Conservation (phyloP, 345 rosid species). For the Corymbia maculata region DNA sequence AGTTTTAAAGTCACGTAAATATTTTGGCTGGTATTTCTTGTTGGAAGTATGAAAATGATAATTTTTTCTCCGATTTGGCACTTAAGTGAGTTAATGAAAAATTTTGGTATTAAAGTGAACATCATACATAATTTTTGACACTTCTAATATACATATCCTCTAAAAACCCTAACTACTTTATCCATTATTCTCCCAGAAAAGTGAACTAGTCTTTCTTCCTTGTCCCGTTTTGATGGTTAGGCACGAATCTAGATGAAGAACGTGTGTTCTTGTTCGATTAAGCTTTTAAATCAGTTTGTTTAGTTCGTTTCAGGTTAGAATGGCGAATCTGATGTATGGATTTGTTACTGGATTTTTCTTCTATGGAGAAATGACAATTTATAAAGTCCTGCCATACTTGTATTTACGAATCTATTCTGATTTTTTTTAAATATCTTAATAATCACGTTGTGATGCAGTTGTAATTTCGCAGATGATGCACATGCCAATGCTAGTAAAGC, state of each 20-base stretch:
- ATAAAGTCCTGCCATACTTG: background rate
- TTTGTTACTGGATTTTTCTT: background rate
- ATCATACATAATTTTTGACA: too few species aligned
- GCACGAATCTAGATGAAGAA: background rate
- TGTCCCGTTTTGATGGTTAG: background rate
- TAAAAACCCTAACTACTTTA: too few species aligned
- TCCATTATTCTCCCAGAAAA: too few species aligned
- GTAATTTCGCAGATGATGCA: background rate
- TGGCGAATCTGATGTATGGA: background rate
- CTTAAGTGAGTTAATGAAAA: too few species aligned
- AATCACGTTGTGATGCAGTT: background rate
- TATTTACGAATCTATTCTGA: background rate
- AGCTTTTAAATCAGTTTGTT: background rate
- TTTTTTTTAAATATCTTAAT: background rate
- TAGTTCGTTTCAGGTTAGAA: background rate
- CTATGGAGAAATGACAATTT: background rate
- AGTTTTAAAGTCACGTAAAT: too few species aligned
- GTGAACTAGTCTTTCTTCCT: background rate
- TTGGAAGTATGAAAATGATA: too few species aligned
- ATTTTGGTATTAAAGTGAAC: too few species aligned
- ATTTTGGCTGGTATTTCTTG: too few species aligned
- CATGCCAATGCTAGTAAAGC: background rate
- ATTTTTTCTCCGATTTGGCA: too few species aligned
- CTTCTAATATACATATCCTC: too few species aligned
- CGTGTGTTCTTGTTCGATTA: too few species aligned